Base-by-base conservation (phyloP, 2,329 filamentous ascomycete genomes). In the Escovopsis weberi region DNA sequence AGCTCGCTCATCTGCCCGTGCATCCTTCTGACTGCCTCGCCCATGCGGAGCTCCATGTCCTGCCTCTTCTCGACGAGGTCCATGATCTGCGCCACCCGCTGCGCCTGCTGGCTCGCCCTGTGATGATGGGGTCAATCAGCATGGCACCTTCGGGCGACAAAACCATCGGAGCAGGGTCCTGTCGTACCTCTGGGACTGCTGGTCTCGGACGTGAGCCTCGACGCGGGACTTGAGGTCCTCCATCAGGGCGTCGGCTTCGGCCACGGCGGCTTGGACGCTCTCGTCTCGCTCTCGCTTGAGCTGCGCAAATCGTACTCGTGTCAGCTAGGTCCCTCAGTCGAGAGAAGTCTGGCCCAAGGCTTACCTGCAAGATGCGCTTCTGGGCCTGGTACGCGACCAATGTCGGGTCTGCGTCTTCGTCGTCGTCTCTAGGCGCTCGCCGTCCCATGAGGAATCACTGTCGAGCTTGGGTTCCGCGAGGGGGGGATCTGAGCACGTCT, bases 251-350 rank as follows among this genome's bases (percentile, higher is more conserved):
- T 50, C 37, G 15, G 54, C 49, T 26, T 58, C 52, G 5, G 40
- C 41, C 3, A 54, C 41, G 15, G 57, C 47, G 2, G 44, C 44
- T n/a, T 47, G 48, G 39, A 56, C 51, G 10, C 47, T 51, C 26
- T 52, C 48, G 33, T 54, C 50, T n/a, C 58, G 55, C 33, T 58
- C 49, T 15, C 44, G 55, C 33, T 56, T 60, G 7, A 62, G 42
- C 60, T 62, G 12, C 2, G 23, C 23, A 6, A 6, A 23, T 23
- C 23, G 23, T 23, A 23, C 23, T 23, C 23, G 23, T 4, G 23
- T 23, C 23, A 23, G 23, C 23, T 23, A 23, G 15, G 15, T 15
- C 15, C 15, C 2, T 2, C 2, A 15, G 15, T 15, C 15, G 26
- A 26, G 19, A 26, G 7, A 4, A 19, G 2, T 3, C 2, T 23